phyloP scores from a whole-genome alignment of 2,329 filamentous ascomycete species.

The Clonostachys rhizophaga region DNA sequence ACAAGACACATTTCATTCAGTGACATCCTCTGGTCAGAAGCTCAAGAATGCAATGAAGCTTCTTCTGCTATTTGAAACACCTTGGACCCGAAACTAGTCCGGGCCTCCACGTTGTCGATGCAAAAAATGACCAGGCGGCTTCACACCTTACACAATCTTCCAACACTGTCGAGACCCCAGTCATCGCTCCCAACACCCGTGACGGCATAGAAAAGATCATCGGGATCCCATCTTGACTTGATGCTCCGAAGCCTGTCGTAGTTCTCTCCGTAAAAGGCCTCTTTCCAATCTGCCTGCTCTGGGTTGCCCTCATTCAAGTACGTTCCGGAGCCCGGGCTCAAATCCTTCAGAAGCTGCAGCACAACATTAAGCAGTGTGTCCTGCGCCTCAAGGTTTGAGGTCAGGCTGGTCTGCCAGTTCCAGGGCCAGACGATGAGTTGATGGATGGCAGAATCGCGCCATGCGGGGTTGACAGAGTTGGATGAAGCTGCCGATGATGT shows the following conservation, averaged over 20 bases:
- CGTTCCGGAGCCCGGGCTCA: slow-evolving; percentile 33
- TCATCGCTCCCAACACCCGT: slow-evolving; percentile 45
- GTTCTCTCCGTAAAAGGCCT: slow-evolving; percentile 39
- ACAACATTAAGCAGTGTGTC: slow-evolving; percentile 16
- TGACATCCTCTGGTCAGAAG: no score
- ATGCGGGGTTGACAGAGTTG: background rate
- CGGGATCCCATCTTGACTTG: slow-evolving; percentile 46
- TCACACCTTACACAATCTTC: slow-evolving; percentile 28
- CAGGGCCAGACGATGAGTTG: slow-evolving; percentile 9
- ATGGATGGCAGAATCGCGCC: background rate
- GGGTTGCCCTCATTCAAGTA: slow-evolving; percentile 50
- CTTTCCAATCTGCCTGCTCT: slow-evolving; percentile 32
- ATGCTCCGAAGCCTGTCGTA: slow-evolving; percentile 33
- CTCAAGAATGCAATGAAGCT: no score
- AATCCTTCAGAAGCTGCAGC: slow-evolving; percentile 21
- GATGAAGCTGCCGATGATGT: background rate
- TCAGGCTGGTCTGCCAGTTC: slow-evolving; percentile 8
- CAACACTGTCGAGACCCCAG: slow-evolving; percentile 33
- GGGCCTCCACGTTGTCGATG: no score
- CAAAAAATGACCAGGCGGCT: no score
- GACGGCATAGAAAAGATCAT: slow-evolving; percentile 37
- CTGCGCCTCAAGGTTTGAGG: slow-evolving; percentile 12
- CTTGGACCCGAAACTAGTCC: no score
- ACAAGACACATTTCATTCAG: no score
- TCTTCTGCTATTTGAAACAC: no score